Evolutionary conservation across 2,329 filamentous ascomycete species (phyloP).

Genomic region (Exophiala mesophila): DNA sequence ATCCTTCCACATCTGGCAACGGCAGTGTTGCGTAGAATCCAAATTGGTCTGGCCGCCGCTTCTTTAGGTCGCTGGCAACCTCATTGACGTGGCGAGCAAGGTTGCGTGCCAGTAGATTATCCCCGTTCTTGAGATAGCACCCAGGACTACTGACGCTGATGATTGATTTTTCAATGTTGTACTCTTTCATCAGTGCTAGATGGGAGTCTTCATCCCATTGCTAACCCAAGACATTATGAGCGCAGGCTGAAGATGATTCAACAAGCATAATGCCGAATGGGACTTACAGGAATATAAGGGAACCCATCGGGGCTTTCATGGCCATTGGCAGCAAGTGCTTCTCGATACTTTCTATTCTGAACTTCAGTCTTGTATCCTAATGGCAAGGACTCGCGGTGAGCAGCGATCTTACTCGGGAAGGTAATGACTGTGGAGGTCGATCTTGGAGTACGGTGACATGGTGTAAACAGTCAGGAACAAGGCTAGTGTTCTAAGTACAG

Average conservation of each 20-base stretch:
- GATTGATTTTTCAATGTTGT: conserved; percentile 49
- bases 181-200: conserved; percentile 46
- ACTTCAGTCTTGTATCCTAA: not conserved
- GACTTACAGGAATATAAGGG: conserved; percentile 22
- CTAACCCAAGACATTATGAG: no score
- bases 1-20: conserved; percentile 45
- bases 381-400: no score
- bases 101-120: conserved; percentile 30
- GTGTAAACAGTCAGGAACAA: no score
- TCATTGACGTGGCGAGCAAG: conserved; percentile 38
- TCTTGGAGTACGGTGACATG: conserved; percentile 21
- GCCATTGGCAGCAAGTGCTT: conserved; percentile 23
- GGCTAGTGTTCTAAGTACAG: no score
- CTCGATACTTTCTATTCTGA: conserved; percentile 23
- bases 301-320: conserved; percentile 25
- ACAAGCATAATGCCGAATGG: not conserved
- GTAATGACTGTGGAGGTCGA: conserved; percentile 26
- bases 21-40: conserved; percentile 53
- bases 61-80: conserved; percentile 28
- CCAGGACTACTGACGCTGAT: conserved; percentile 53
- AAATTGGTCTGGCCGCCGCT: conserved; percentile 35
- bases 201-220: conserved; percentile 45
- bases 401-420: conserved; percentile 16
- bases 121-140: conserved; percentile 42
- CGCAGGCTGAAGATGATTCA: not conserved